Evolutionary conservation across 2,329 filamentous ascomycete genomes (phyloP).

Genomic region (Penicillium sp.): DNA sequence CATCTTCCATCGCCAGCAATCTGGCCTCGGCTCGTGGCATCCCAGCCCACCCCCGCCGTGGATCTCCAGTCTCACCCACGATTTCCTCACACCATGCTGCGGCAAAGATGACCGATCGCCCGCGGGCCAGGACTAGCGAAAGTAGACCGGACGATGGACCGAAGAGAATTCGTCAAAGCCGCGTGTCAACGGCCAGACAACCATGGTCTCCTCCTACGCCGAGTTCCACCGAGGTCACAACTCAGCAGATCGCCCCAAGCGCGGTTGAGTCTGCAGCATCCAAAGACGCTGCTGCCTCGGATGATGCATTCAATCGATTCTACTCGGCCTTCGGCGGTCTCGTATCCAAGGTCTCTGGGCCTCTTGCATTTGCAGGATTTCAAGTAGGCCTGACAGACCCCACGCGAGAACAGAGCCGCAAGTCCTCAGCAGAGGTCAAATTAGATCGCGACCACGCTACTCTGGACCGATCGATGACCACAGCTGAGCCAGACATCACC

Average conservation of each 20-base stretch:
- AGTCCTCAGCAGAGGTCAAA: conserved; percentile 38
- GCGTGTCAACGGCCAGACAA: conserved; percentile 29
- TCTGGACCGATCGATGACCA: conserved; percentile 38
- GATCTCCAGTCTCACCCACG: conserved; percentile 70
- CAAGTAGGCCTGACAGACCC: conserved; percentile 63
- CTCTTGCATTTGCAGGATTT: conserved; percentile 87
- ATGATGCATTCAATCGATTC: conserved; percentile 86
- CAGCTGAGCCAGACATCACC: conserved; percentile 72
- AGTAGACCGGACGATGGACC: conserved; percentile 25
- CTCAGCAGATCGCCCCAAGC: conserved; percentile 35
- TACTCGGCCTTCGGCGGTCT: conserved; percentile 89
- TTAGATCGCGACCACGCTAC: conserved; percentile 42
- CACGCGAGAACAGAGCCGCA: conserved; percentile 29
- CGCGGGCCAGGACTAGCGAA: conserved; percentile 38
- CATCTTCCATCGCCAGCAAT: conserved; percentile 85
- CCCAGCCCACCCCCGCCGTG: conserved; percentile 54
- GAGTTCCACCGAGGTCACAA: conserved; percentile 36
- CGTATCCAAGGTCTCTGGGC: conserved; percentile 85
- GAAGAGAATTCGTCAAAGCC: conserved; percentile 29
- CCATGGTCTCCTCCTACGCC: conserved; percentile 37
- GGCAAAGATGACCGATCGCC: conserved; percentile 64
- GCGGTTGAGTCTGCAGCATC: conserved; percentile 26
- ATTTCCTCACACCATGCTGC: conserved; percentile 73
- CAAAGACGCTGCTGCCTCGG: conserved; percentile 39
- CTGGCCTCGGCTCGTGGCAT: conserved; percentile 84